phyloP scores from a whole-genome alignment of 805 yeast genomes.

The Cephaloascus albidus region DNA sequence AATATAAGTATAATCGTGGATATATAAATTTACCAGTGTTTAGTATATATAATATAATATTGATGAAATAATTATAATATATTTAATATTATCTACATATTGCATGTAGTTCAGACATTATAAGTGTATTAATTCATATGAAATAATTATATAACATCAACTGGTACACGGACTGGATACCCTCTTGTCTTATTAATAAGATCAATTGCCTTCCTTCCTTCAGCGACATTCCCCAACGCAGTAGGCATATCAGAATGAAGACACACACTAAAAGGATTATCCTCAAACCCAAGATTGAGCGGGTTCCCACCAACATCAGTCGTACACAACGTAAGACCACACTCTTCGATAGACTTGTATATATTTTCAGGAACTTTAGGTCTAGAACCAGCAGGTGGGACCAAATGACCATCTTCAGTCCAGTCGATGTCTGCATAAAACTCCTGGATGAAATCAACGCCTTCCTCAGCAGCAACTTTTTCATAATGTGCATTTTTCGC shows the following conservation, averaged over 20 bases:
- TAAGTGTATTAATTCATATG: too few relatives aligned
- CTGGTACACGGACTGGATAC: too few relatives aligned
- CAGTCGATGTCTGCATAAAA: constrained; percentile 24
- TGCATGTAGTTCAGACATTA: too few relatives aligned
- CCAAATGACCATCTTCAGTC: constrained; percentile 17
- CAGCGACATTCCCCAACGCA: constrained; percentile 19
- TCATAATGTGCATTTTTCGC: constrained; percentile 20
- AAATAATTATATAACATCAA: too few relatives aligned
- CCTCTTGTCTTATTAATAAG: constrained; percentile 9
- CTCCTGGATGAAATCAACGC: constrained; percentile 25
- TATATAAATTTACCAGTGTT: too few relatives aligned
- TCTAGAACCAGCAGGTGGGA: constrained; percentile 16
- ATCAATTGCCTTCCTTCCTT: constrained; percentile 20
- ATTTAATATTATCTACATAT: too few relatives aligned
- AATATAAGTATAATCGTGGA: too few relatives aligned
- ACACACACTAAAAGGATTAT: constrained; percentile 19
- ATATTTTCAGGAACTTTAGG: constrained; percentile 20
- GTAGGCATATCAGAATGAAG: constrained; percentile 28
- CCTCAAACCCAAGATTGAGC: constrained; percentile 15
- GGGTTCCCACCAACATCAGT: constrained; percentile 11
- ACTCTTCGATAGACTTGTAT: constrained; percentile 13
- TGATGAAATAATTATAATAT: too few relatives aligned
- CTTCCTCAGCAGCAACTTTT: constrained; percentile 16
- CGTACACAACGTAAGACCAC: constrained; percentile 15
- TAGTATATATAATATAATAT: too few relatives aligned